Evolutionary conservation across 148 eudicot genomes (phyloP).

Genomic region (Fagopyrum tataricum): DNA sequence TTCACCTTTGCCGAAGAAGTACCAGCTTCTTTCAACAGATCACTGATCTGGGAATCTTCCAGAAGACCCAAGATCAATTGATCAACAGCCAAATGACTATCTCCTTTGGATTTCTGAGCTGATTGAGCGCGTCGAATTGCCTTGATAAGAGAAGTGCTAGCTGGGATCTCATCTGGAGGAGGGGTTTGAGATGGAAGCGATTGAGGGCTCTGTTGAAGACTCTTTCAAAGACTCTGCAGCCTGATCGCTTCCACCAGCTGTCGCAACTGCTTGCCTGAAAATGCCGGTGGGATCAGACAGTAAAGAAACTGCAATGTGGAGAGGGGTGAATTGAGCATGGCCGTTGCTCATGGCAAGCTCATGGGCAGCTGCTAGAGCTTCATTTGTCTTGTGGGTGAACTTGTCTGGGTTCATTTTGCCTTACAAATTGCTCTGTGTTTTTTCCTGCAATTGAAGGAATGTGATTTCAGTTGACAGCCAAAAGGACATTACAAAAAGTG

Average conservation of each 20-base stretch:
- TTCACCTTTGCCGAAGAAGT: constrained; percentile 42
- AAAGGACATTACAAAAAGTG: neutral
- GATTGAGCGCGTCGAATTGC: constrained; percentile 64
- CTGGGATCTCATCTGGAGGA: constrained; percentile 64
- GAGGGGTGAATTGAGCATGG: constrained; percentile 69
- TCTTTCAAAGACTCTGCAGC: constrained; percentile 46
- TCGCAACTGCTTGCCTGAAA: constrained; percentile 52
- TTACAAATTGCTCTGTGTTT: neutral
- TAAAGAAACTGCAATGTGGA: constrained; percentile 47
- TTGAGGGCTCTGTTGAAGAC: constrained; percentile 58
- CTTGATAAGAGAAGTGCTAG: constrained; percentile 50
- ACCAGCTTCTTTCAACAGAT: constrained; percentile 58
- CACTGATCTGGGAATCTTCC: constrained; percentile 63
- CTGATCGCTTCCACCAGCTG: constrained; percentile 50
- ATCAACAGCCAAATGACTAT: constrained; percentile 75
- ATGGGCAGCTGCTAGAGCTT: constrained; percentile 54
- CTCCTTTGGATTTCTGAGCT: constrained; percentile 50
- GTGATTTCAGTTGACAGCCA: neutral
- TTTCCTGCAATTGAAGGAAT: neutral
- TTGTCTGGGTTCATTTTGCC: constrained; percentile 64
- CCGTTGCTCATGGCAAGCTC: constrained; percentile 54
- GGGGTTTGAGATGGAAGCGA: constrained; percentile 58
- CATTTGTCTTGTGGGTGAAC: constrained; percentile 72
- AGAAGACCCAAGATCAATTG: constrained; percentile 56
- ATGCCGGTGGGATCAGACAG: constrained; percentile 44